Evolutionary conservation across 2,329 filamentous ascomycete genomes (phyloP).

Genomic region (Aspergillus arachidicola): DNA sequence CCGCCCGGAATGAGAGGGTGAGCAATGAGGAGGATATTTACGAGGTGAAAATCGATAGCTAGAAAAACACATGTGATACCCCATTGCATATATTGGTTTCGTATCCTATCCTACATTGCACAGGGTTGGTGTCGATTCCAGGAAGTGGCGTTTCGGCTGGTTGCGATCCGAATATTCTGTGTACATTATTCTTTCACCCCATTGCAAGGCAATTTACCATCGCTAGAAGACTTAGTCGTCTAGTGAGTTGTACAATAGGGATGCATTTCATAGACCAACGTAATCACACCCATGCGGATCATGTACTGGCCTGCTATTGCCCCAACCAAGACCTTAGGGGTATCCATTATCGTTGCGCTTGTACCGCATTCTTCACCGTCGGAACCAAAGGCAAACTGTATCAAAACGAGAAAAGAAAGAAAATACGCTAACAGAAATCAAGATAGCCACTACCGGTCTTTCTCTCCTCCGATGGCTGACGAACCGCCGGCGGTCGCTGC

Average conservation of each 20-base stretch:
- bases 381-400: not conserved
- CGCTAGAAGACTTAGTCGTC: not conserved
- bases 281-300: not conserved
- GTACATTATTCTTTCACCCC: not conserved
- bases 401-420: not conserved
- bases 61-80: conserved; percentile 4
- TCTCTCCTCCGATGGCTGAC: conserved; percentile 17
- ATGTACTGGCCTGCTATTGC: not conserved
- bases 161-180: not conserved
- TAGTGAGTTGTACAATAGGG: not conserved
- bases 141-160: conserved; percentile 1
- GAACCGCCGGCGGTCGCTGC: conserved; percentile 19
- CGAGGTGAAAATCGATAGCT: conserved; percentile 21
- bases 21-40: conserved; percentile 54
- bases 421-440: not conserved
- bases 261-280: not conserved
- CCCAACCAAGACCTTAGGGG: conserved; percentile 1
- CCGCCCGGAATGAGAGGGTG: conserved; percentile 53
- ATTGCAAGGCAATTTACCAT: not conserved
- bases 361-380: not conserved
- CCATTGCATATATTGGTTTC: not conserved
- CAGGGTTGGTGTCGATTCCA: not conserved
- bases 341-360: conserved; percentile 1
- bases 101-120: conserved; percentile 2
- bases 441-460: conserved; percentile 16